Base-by-base conservation (phyloP, 768 basidiomycete genomes). In the Rhizopogon rudus region DNA sequence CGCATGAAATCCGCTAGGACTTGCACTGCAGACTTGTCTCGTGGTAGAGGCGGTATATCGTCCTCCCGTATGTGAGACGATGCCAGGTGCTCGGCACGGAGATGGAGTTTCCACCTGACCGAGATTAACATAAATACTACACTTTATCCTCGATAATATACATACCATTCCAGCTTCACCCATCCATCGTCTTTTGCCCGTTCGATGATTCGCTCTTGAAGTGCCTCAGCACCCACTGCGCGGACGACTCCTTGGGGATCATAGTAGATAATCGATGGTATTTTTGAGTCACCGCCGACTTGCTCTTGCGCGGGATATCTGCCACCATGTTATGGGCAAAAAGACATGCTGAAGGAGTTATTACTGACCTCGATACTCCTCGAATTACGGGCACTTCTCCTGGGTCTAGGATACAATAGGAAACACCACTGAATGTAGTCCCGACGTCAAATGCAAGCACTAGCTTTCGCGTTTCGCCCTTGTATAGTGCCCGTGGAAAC, bases 241-340 rank as follows among this genome's bases (percentile, higher is more conserved):
- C 62, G 69, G 3, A 75, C 65, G 0, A 40, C 33, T 2, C 77
- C 79, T 16, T 67, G 56, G 8, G 57, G 51, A 54, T 80, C 78
- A 56, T 81, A 81, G 55, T 76, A 77, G 13, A 81, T 54, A 31
- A 79, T 65, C 0, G 78, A 76, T 0, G 77, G 80, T 42, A 81
- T 77, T 55, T 80, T 81, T 17, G 70, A 74, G 51, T 79, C 74
- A 5, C 76, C 74, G 4, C 74, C 75, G n/a, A 73, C 66, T 5
- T 71, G 67, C 16, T 77, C 75, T 55, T 77, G 78, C 1, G 72
- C 74, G 5, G 78, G 81, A 54, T 73, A 80, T 54, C 80, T 80
- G 40, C 12, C 41, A 22, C 25, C 45, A 44, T 4, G 48, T 8
- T 10, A 28, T 12, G 17, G 37, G 40, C 12, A 6, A 22, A 8